Conservation (phyloP, 306 rosid species). For the Quercus berberidifolia region DNA sequence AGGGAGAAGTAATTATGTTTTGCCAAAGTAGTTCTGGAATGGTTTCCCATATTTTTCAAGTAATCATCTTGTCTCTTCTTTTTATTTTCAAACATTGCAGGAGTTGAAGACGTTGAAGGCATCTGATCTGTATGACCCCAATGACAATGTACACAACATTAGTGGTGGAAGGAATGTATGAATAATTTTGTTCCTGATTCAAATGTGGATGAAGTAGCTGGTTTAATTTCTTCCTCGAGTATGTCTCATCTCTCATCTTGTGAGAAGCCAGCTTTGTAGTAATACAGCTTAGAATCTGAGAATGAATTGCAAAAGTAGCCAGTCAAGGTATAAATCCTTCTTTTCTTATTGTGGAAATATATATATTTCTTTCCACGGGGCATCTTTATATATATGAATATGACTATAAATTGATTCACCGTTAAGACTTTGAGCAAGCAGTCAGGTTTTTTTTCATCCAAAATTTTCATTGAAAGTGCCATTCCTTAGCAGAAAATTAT, state of each 20-base stretch:
- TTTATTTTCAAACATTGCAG: background rate
- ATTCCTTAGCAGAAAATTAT: too few species aligned
- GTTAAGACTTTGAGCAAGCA: background rate
- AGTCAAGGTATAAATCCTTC: background rate
- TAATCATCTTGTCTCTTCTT: background rate
- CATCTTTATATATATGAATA: background rate
- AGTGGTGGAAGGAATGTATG: constrained; percentile 10
- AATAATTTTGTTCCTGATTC: background rate
- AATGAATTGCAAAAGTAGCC: background rate
- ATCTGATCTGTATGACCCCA: constrained; percentile 1
- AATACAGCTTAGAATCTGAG: background rate
- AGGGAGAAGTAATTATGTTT: too few species aligned
- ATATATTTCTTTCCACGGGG: background rate
- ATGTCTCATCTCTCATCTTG: constrained; percentile 1
- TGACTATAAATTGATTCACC: background rate
- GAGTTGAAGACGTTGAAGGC: constrained; percentile 16
- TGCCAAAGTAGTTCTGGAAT: background rate
- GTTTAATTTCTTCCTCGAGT: constrained; percentile 12
- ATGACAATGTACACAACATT: background rate
- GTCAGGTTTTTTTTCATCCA: background rate
- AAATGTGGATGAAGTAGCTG: background rate
- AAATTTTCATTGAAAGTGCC: background rate
- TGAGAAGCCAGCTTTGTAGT: background rate
- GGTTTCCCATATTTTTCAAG: background rate
- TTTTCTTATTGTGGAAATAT: background rate